Base-by-base conservation (phyloP, 1,284 basidiomycete genomes). In the Austroboletus novae-zelandiae region DNA sequence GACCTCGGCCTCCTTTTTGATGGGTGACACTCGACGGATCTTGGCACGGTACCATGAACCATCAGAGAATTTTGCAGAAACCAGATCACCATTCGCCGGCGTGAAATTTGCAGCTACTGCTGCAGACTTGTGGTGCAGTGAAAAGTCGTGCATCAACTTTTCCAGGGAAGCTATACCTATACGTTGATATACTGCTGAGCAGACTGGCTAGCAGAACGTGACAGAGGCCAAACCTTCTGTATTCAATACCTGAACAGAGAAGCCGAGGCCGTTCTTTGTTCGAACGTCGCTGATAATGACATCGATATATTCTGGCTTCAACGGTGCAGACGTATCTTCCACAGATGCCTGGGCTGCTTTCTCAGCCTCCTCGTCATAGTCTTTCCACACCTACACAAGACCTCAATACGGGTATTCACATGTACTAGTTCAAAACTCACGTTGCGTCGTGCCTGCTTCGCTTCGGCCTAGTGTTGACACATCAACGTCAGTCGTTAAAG, bases 21-120 rank as follows among this genome's bases (percentile, higher is more conserved):
- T 64, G 5, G 86, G 82, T 32, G 89, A 94, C 23, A 83, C 75
- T 34, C 89, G 81, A 53, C 87, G 86, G 56, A 97, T 86, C 72
- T 85, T 89, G 39, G 94, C 94, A 50, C 94, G 89, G 70, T 97
- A 98, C 94, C 94, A 98, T 52, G 86, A 80, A 23, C 91, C 88
- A 69, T 97, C 94, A 18, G 86, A 89, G 70, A 91, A 92, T 66
- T 89, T 90, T 9, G 89, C 94, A 20, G 92, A 92, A 17, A 98
- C 91, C 20, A 97, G 77, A 54, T 98, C 94, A 27, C 94, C 94
- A 17, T 79, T 81, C 63, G 81, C 84, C 2, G 94, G 95, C 5
- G 76, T 72, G 64, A 93, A 95, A 45, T 79, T 80, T 27, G 84
- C 60, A 0, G 88, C 75, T 6, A 79, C 65, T 8, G 79, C 70